phyloP scores from a whole-genome alignment of 495 filamentous ascomycete species.

The Penicillium nucicola region DNA sequence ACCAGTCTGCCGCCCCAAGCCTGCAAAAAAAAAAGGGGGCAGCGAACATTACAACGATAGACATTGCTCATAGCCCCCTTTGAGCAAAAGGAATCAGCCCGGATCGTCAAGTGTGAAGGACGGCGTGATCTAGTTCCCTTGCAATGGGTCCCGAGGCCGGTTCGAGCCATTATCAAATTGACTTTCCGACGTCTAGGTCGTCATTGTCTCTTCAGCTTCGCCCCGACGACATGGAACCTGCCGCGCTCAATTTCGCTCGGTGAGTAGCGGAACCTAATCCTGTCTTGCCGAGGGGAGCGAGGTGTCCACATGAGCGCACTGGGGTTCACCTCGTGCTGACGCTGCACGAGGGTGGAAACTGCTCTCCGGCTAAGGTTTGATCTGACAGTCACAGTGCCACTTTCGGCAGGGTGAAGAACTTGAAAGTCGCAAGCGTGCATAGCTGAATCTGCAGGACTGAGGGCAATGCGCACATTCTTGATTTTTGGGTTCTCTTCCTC shows the following conservation, averaged over 20 bases:
- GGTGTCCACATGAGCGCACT: neutral
- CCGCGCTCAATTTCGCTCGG: neutral
- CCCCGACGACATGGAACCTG: constrained; percentile 6
- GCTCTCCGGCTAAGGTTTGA: neutral
- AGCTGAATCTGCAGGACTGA: constrained; percentile 11
- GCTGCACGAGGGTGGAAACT: constrained; percentile 13
- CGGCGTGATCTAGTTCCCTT: neutral
- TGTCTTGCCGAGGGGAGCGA: neutral
- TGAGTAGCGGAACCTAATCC: constrained; percentile 4
- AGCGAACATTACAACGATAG: too few relatives aligned
- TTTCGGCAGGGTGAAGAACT: constrained; percentile 4
- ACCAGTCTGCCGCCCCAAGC: neutral
- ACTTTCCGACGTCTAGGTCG: neutral
- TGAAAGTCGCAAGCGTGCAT: neutral
- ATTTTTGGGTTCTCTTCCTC: neutral
- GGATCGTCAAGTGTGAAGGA: neutral
- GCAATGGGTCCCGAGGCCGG: neutral
- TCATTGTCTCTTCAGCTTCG: constrained; percentile 1
- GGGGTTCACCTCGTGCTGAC: neutral
- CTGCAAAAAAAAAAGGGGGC: neutral
- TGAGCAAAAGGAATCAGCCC: neutral
- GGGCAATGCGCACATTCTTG: neutral
- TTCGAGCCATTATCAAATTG: neutral
- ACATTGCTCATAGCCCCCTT: neutral
- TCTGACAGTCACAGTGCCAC: constrained; percentile 1